Percentiles rank a stretch among this genome's conserved stretches.
phyloP scores from a whole-genome alignment of 2,329 filamentous ascomycete species.

The Mollisiaceae sp. region DNA sequence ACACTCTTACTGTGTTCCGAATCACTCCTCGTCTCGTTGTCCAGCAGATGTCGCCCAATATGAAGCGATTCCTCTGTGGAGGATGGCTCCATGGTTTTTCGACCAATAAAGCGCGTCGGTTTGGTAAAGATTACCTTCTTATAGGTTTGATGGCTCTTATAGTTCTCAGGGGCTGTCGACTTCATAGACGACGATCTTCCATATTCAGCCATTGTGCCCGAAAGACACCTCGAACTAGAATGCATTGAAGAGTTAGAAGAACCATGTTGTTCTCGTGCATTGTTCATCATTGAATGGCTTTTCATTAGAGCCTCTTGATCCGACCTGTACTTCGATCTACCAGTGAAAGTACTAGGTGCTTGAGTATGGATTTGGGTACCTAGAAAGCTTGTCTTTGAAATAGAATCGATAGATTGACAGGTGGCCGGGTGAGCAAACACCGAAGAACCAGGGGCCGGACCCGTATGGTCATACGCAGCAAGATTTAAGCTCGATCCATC shows the following conservation, averaged over 20 bases:
- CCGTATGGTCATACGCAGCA: not conserved
- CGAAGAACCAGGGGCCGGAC: not conserved
- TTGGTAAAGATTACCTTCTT: conserved; percentile 30
- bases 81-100: conserved; percentile 12
- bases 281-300: not conserved
- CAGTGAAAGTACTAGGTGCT: not conserved
- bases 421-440: conserved; percentile 13
- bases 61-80: conserved; percentile 18
- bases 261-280: conserved; percentile 4
- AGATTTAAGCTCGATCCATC: not conserved
- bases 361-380: not conserved
- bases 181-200: conserved; percentile 5
- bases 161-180: not conserved
- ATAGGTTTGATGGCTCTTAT: not conserved
- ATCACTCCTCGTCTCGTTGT: not conserved
- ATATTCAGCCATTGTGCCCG: not conserved
- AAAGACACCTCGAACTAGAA: not conserved
- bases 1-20: conserved; percentile 5
- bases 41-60: conserved; percentile 22
- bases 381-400: not conserved
- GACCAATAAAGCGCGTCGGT: conserved; percentile 24
- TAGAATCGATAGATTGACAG: not conserved
- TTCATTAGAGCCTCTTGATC: not conserved
- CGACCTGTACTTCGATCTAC: not conserved
- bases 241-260: conserved; percentile 1